Base-by-base conservation (phyloP, 495 filamentous ascomycete genomes). In the Articulospora tetracladia region DNA sequence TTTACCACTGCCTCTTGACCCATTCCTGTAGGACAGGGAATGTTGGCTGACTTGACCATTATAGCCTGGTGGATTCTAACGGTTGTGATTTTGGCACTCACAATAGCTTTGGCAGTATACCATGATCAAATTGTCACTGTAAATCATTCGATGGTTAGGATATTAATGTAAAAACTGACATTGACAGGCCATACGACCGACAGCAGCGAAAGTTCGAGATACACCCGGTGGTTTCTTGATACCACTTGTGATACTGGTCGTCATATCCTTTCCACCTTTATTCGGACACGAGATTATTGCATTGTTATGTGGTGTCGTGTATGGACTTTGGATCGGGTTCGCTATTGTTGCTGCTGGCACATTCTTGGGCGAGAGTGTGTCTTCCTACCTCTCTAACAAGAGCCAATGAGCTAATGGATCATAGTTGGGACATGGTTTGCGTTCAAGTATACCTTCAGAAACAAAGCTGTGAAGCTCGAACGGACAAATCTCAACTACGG, bases 281-380 rank as follows among this genome's bases (percentile, higher is more conserved):
- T 72, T 72, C 61, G 70, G 70, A 15, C 70, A 72, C 53, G 70
- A 72, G 41, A 53, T 72, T 20, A 32, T 72, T 56, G 70, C 61
- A 3, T 58, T 72, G 2, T 62, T 72, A 3, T 68, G 66, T 52
- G 70, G 70, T 25, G 64, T 72, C 12, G 70, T 72, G 23, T 72
- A 70, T 59, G 70, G 70, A 23, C 59, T 72, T 2, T 67, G 68
- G 60, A 63, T 68, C 2, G 70, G 70, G 6, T 72, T 72, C 41
- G 68, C 56, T 2, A 66, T 72, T 41, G 66, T 72, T 12, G 70
- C 68, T 3, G 68, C 68, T 0, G 70, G 70, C 1, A 72, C 70
- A 7, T 72, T 72, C 28, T 19, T 70, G 4, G 70, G 70, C 23
- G 70, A 72, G 50, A 56, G 24, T 57, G 13, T n/a, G 55, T 46